Evolutionary conservation across 306 rosid species (phyloP).

Genomic region (Phaseolus lunatus): DNA sequence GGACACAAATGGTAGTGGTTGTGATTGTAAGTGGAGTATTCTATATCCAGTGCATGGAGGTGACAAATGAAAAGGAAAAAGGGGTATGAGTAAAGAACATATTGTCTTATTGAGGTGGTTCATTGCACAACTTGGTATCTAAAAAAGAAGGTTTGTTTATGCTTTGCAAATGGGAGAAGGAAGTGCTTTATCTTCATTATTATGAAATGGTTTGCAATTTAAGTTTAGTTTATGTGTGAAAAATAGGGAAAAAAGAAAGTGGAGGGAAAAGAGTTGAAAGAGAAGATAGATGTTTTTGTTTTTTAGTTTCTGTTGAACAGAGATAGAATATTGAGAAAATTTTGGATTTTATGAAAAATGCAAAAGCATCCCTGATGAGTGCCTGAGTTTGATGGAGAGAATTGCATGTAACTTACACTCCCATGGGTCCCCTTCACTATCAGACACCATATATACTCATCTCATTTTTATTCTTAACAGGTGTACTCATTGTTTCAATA

Average conservation of each 20-base stretch:
- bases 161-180: too few species aligned
- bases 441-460: not conserved
- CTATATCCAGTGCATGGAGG: not conserved
- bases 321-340: not conserved
- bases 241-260: too few species aligned
- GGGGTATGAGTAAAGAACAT: not conserved
- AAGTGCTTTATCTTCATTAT: too few species aligned
- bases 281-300: slow-evolving; percentile 12
- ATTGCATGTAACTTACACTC: slow-evolving; percentile 7
- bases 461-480: too few species aligned
- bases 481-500: not conserved
- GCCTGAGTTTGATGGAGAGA: not conserved
- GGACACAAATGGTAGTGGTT: slow-evolving; percentile 35
- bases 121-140: not conserved
- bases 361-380: not conserved
- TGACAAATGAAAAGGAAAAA: slow-evolving; percentile 15
- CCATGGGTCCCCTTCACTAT: not conserved
- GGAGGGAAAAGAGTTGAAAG: not conserved
- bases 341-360: not conserved
- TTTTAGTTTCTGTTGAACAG: not conserved
- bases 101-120: slow-evolving; percentile 32
- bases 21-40: slow-evolving; percentile 47
- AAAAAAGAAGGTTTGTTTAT: slow-evolving; percentile 18
- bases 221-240: too few species aligned
- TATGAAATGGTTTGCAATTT: not conserved